Evolutionary conservation across 192 early-diverging fungal genomes (phyloP).

Genomic region (Globomyces pollinis-pini): DNA sequence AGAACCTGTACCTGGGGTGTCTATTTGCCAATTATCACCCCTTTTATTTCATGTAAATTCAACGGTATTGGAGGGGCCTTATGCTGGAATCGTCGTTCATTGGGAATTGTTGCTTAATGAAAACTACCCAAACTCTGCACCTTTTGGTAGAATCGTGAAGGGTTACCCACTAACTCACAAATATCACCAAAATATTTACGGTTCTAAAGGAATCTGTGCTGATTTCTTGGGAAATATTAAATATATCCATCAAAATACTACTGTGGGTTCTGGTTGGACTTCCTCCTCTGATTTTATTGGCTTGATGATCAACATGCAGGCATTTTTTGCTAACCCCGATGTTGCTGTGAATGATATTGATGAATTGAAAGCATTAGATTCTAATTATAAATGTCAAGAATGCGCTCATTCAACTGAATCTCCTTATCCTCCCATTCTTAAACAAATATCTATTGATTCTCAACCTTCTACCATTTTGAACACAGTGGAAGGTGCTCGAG

Average conservation of each 20-base stretch:
- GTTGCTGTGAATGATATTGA: not conserved
- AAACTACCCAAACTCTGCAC: not conserved
- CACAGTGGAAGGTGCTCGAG: too few relatives aligned
- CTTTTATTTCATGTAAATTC: not conserved
- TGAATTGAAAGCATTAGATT: not conserved
- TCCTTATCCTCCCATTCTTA: not conserved
- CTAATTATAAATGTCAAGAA: not conserved
- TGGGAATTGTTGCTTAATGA: not conserved
- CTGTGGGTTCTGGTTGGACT: not conserved
- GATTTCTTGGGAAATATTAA: not conserved
- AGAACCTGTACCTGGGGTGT: not conserved
- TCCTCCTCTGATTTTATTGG: not conserved
- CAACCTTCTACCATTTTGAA: too few relatives aligned
- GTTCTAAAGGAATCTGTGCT: not conserved
- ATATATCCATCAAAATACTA: not conserved
- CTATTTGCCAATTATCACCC: not conserved
- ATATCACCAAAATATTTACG: not conserved
- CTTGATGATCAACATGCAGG: conserved; percentile 2
- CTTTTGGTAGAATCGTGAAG: not conserved
- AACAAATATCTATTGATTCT: too few relatives aligned
- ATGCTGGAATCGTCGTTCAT: not conserved
- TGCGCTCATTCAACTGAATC: not conserved
- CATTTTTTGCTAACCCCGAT: not conserved
- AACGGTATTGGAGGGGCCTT: not conserved
- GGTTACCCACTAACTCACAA: not conserved